These are phyloP conservation scores for Penicillium roqueforti DNA, from an alignment of 495 filamentous ascomycete species.

Conservation along the genomic window DNA sequence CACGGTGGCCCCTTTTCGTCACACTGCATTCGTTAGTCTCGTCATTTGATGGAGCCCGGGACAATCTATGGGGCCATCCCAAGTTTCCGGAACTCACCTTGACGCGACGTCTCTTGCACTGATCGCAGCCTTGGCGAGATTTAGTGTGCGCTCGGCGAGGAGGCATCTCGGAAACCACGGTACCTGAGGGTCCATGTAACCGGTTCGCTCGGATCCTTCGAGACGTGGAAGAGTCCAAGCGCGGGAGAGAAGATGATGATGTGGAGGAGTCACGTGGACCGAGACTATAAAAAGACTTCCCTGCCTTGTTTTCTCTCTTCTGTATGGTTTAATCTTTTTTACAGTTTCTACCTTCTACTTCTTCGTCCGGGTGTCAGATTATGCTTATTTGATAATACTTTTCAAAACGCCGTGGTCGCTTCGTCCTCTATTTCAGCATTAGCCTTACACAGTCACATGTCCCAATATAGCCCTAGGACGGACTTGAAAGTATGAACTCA, in stretches of 20 bases:
- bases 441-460: neutral
- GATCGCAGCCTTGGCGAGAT: slow-evolving; percentile 53
- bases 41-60: neutral
- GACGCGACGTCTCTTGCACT: slow-evolving; percentile 56
- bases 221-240: slow-evolving; percentile 6
- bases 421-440: neutral
- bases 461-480: neutral
- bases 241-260: slow-evolving; percentile 2
- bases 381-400: neutral
- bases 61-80: neutral
- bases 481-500: neutral
- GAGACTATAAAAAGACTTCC: slow-evolving; percentile 1
- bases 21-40: slow-evolving; percentile 29
- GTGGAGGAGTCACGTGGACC: slow-evolving; percentile 2
- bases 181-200: neutral
- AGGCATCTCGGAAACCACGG: slow-evolving; percentile 21
- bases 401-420: neutral
- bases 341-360: neutral
- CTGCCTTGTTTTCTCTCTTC: neutral
- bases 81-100: slow-evolving; percentile 35
- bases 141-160: slow-evolving; percentile 51
- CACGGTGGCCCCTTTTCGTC: slow-evolving; percentile 45
- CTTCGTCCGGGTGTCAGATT: neutral
- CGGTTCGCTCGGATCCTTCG: neutral
- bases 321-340: neutral